Evolutionary conservation across 441 rosid genomes (phyloP).

Genomic region (Erysimum pusillum): DNA sequence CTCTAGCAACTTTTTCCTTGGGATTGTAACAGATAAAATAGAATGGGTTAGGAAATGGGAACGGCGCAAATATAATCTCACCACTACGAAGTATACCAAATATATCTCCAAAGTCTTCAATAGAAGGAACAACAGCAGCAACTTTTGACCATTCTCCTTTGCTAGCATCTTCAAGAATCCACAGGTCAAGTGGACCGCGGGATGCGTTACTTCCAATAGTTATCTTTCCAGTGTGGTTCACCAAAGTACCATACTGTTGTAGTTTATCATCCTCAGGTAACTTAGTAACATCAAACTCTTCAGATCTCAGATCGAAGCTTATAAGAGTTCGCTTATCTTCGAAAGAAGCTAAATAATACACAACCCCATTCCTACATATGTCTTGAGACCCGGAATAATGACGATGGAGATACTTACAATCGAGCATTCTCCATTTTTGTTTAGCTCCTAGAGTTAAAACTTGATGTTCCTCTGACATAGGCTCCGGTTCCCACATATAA

Average conservation of each 20-base stretch:
- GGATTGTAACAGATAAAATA: neutral
- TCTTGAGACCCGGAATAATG: neutral
- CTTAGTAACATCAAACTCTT: neutral
- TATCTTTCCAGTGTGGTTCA: constrained; percentile 11
- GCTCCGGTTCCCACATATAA: neutral
- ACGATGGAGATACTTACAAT: neutral
- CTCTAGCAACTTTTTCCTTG: neutral
- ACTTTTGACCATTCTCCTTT: neutral
- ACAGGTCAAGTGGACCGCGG: neutral
- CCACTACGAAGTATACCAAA: neutral
- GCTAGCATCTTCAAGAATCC: constrained; percentile 1
- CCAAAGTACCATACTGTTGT: neutral
- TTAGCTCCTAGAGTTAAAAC: constrained; percentile 10
- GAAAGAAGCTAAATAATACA: constrained; percentile 12
- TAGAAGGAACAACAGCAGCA: too few relatives aligned
- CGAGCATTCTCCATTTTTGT: constrained; percentile 17
- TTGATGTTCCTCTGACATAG: neutral
- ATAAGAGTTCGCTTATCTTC: neutral
- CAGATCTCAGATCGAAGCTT: constrained; percentile 8
- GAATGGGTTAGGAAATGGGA: neutral
- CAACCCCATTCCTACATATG: constrained; percentile 12
- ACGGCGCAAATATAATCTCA: neutral
- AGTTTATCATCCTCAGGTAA: neutral
- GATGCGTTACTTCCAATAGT: neutral
- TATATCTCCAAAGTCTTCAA: neutral